Evolutionary conservation across 768 basidiomycete genomes (phyloP).

Genomic region (Lentinula raphanica): DNA sequence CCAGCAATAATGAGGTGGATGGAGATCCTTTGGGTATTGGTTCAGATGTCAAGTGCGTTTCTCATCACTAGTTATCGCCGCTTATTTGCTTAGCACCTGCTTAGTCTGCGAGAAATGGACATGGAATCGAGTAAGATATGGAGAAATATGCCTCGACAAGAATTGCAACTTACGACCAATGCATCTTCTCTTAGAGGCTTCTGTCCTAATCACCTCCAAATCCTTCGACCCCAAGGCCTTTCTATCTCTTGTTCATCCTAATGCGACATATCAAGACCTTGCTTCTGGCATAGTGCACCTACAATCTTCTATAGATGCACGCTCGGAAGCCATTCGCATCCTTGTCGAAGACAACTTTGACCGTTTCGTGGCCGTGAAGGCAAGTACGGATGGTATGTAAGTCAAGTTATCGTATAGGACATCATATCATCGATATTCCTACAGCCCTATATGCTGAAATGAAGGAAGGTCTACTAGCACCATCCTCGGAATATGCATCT

Average conservation of each 20-base stretch:
- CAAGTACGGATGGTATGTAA: slow-evolving; percentile 81
- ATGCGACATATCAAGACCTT: slow-evolving; percentile 92
- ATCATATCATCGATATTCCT: background rate
- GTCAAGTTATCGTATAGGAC: background rate
- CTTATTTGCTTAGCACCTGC: slow-evolving; percentile 7
- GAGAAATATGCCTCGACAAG: background rate
- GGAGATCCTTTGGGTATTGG: slow-evolving; percentile 81
- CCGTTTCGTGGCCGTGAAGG: slow-evolving; percentile 95
- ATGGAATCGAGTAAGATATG: slow-evolving; percentile 63
- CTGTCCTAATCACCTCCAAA: slow-evolving; percentile 85
- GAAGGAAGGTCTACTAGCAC: slow-evolving; percentile 80
- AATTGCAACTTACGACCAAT: background rate
- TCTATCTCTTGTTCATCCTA: slow-evolving; percentile 85
- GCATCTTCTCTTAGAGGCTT: slow-evolving; percentile 52
- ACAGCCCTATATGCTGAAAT: slow-evolving; percentile 87
- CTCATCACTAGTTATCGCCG: background rate
- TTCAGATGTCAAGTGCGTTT: slow-evolving; percentile 49
- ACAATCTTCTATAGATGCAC: slow-evolving; percentile 75
- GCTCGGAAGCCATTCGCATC: slow-evolving; percentile 90
- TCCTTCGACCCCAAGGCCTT: slow-evolving; percentile 95
- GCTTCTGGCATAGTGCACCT: slow-evolving; percentile 71
- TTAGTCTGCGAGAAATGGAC: slow-evolving; percentile 63
- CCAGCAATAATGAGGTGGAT: slow-evolving; percentile 55
- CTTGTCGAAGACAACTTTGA: slow-evolving; percentile 98
- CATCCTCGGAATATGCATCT: slow-evolving; percentile 76